These are phyloP conservation scores for Cyberlindnera meyerae DNA, from an alignment of 805 yeast genomes.

Conservation along the genomic window DNA sequence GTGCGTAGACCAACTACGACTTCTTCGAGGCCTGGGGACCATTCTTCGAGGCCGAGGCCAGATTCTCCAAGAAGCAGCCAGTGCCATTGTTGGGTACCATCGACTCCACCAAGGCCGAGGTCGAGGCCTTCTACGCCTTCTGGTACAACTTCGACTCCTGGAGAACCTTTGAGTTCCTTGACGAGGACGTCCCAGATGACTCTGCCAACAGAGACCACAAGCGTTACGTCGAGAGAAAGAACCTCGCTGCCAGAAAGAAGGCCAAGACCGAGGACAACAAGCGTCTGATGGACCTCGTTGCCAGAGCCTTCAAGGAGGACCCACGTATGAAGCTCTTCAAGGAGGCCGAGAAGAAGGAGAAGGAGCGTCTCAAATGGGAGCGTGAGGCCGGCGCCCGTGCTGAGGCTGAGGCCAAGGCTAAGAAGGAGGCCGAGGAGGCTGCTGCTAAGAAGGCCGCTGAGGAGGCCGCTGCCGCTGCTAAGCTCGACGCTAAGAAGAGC, in stretches of 20 bases:
- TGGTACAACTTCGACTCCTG: constrained; percentile 95
- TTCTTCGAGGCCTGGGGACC: constrained; percentile 92
- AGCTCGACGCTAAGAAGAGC: constrained; percentile 85
- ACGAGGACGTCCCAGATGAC: constrained; percentile 99
- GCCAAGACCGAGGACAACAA: constrained; percentile 96
- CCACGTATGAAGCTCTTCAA: constrained; percentile 93
- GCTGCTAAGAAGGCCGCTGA: constrained; percentile 75
- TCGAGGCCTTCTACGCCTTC: constrained; percentile 84
- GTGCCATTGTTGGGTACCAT: constrained; percentile 75
- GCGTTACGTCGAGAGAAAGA: constrained; percentile 97
- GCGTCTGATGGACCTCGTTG: constrained; percentile 79
- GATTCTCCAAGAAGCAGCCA: constrained; percentile 90
- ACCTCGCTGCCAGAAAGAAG: constrained; percentile 94
- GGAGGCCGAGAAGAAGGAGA: constrained; percentile 90
- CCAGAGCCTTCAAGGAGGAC: constrained; percentile 83
- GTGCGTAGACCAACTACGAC: constrained; percentile 64
- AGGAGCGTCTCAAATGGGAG: constrained; percentile 95
- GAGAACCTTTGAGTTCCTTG: constrained; percentile 97
- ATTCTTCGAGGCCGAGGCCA: constrained; percentile 82
- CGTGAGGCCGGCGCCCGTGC: constrained; percentile 95
- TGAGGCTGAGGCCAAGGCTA: constrained; percentile 89
- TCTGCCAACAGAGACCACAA: constrained; percentile 98
- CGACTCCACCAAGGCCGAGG: constrained; percentile 68
- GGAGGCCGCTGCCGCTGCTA: constrained; percentile 55
- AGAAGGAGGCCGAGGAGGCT: constrained; percentile 86